Evolutionary conservation across 441 rosid genomes (phyloP), one percentile per base, ranked within the genome.

Genomic region (Biscutella laevigata): DNA sequence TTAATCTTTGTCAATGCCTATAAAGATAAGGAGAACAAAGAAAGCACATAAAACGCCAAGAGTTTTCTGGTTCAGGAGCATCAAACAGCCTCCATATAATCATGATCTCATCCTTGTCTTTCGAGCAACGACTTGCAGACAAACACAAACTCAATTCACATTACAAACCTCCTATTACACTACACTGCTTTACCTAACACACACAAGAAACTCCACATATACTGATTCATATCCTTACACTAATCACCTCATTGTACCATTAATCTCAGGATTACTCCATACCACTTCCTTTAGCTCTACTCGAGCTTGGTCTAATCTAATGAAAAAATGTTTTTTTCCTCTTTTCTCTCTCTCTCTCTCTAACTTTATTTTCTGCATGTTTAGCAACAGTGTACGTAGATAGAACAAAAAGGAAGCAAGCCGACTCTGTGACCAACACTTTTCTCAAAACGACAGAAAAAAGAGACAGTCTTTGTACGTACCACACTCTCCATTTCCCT

Each of bases 161-260:
- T 74, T 28, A 92, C 98, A 54, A 88, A 81, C 0, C 94, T 88
- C 62, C 98, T 59, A 50, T 92, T 92, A 73, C 88, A 73, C 62
- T 82, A 92, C 88, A 83, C 78, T 4, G 95, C 95, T 67, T 88
- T 96, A 7, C 98, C 96, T 43, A 92, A 72, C 3, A 88, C 96
- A 72, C 98, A 92, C 75, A 92, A 71, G 80, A 88, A 88, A 68
- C 98, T 88, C 98, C 96, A 92, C 72, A 82, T 46, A 66, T 83
- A 82, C 35, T 88, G 98, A 77, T 92, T 92, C 98, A 92, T 92
- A 27, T 89, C 95, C 57, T 86, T 92, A 46, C 98, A 92, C 40
- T 88, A 86, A 71, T 92, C 96, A 2, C 96, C 95, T 20, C 96
- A 88, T 82, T 0, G 96, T 85, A 66, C 88, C 94, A 17, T 91